phyloP scores from a whole-genome alignment of 805 yeast species.

The Zygoascus biomembranicola region DNA sequence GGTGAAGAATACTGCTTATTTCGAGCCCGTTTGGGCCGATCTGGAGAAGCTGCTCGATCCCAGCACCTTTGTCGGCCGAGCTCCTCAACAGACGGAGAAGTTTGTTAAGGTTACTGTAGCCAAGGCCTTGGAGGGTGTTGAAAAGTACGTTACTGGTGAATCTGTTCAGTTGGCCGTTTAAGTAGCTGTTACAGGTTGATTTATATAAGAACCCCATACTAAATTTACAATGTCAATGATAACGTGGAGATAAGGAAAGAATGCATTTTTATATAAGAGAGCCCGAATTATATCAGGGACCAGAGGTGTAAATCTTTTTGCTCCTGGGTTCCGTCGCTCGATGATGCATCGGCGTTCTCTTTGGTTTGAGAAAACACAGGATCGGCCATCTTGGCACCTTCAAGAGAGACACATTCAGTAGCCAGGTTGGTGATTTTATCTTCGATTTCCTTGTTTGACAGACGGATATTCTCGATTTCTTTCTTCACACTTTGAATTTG shows the following conservation, averaged over 20 bases:
- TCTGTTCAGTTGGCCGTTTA: constrained; percentile 76
- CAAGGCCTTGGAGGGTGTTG: constrained; percentile 65
- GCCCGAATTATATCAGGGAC: neutral
- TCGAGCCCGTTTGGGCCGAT: constrained; percentile 81
- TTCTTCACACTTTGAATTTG: constrained; percentile 39
- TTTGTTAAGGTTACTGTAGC: constrained; percentile 80
- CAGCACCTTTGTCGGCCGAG: constrained; percentile 93
- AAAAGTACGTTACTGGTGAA: constrained; percentile 50
- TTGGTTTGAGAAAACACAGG: neutral
- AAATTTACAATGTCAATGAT: neutral
- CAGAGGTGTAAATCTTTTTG: neutral
- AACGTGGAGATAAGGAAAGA: neutral
- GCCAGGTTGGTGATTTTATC: constrained; percentile 31
- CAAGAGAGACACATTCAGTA: constrained; percentile 14
- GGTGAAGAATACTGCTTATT: constrained; percentile 66
- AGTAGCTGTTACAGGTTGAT: neutral
- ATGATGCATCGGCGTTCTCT: neutral
- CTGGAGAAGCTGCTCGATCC: constrained; percentile 81
- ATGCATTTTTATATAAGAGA: too few relatives aligned
- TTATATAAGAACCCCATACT: neutral
- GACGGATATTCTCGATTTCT: constrained; percentile 29
- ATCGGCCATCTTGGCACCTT: neutral
- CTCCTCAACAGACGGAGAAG: constrained; percentile 95
- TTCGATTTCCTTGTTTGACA: constrained; percentile 35
- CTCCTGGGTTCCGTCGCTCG: neutral